Evolutionary conservation across 805 yeast species (phyloP), one percentile per base, ranked within the genome.

Genomic region (Schwanniomyces yamadae): DNA sequence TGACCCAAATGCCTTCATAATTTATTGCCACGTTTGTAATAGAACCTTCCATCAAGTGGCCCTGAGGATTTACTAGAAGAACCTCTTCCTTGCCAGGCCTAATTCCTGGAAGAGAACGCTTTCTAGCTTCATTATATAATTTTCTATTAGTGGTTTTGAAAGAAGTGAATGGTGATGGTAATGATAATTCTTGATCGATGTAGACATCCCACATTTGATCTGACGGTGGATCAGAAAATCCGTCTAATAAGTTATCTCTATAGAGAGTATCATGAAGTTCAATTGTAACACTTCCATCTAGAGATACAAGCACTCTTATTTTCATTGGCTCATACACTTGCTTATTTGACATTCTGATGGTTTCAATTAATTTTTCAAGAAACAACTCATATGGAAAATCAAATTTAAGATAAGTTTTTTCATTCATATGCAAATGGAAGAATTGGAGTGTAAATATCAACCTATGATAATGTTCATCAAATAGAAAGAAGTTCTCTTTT

Each of bases 131-230:
- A 28, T 65, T 73, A 55, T 90, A 89, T 30, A 71, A 77, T 3
- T 63, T 65, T 43, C 99, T 69, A 16, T 68, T 60, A 0, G 96
- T 85, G 0, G 98, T 91, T 56, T 91, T 91, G 62, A 89, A 84
- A 4, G 95, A 82, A 0, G 96, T 87, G 59, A 84, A 86, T 2
- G 86, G 85, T 2, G 95, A 77, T 1, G 78, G 72, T 28, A 71
- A 45, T 1, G 75, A 69, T 1, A 78, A 67, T 20, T 68, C 58
- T 0, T 64, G 51, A 52, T 84, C 91, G 4, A 89, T 49, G 48
- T 77, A 79, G 0, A 88, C 78, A 14, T 70, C 75, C 80, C 84
- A 89, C 8, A 36, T 33, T 9, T 41, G 36, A 9, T 40, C 42
- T 1, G 32, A 17, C 12, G 32, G 33, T 4, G 39, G 27, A 2